These are phyloP conservation scores for Neostapfia colusana DNA, from an alignment of 176 grass and related monocot genomes.

Conservation along the genomic window DNA sequence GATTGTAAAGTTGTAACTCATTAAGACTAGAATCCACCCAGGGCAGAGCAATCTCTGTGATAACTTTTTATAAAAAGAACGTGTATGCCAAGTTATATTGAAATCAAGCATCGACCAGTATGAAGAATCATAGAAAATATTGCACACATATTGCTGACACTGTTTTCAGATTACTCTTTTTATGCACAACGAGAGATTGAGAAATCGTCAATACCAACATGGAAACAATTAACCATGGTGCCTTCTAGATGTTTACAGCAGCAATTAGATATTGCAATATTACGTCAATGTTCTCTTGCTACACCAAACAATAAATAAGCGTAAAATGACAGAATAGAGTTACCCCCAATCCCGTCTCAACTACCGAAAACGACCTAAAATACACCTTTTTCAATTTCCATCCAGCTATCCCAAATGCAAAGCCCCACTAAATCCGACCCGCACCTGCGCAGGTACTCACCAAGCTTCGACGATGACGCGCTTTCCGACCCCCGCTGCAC, in stretches of 20 bases:
- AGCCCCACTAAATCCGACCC: background rate
- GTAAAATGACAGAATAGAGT: background rate
- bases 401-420: background rate
- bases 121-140: background rate
- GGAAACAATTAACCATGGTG: background rate
- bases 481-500: constrained; percentile 8
- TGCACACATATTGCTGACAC: background rate
- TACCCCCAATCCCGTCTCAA: background rate
- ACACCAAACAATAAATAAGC: background rate
- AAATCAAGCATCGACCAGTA: background rate
- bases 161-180: background rate
- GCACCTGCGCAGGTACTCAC: background rate
- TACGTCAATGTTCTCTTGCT: too few species aligned
- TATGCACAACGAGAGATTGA: background rate
- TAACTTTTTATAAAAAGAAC: background rate
- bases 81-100: background rate
- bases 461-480: constrained; percentile 53
- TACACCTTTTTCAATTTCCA: background rate
- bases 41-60: background rate
- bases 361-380: background rate
- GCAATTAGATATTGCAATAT: background rate
- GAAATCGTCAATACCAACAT: background rate
- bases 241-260: background rate
- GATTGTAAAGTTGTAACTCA: background rate
- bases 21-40: background rate